These are phyloP conservation scores for Colletotrichum musae DNA, from an alignment of 2,329 filamentous ascomycete species.

Conservation along the genomic window DNA sequence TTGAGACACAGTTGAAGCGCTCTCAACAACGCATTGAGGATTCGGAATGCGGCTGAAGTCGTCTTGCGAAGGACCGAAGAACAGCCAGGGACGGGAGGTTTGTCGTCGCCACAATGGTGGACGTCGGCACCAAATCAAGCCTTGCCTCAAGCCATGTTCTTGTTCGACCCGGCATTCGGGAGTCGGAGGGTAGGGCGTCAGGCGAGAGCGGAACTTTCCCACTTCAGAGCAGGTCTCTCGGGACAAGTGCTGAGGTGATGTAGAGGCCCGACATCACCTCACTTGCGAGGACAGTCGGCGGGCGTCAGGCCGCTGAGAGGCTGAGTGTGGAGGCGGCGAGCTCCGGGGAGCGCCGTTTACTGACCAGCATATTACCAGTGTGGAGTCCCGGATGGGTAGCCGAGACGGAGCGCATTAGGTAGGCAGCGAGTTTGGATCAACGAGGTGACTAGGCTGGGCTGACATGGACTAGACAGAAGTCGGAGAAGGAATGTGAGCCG, in stretches of 20 bases:
- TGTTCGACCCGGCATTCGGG: background rate
- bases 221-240: background rate
- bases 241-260: constrained; percentile 1
- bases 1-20: too few relatives aligned
- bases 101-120: background rate
- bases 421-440: background rate
- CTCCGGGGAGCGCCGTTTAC: background rate
- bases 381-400: constrained; percentile 6
- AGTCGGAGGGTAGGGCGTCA: background rate
- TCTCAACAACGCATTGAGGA: too few relatives aligned
- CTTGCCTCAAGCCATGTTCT: too few relatives aligned
- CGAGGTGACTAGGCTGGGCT: background rate
- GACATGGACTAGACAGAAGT: background rate
- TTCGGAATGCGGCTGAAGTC: too few relatives aligned
- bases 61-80: too few relatives aligned
- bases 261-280: background rate
- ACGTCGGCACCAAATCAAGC: background rate
- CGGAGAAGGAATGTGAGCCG: background rate
- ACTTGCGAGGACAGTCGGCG: constrained; percentile 7
- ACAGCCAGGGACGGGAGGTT: background rate
- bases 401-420: background rate
- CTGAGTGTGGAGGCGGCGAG: constrained; percentile 11
- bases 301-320: constrained; percentile 6
- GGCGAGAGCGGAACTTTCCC: background rate
- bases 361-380: background rate